Percentiles rank a stretch among this genome's conserved stretches.
Evolutionary conservation across 2,329 filamentous ascomycete species (phyloP).

Genomic region (Botrytis squamosa): DNA sequence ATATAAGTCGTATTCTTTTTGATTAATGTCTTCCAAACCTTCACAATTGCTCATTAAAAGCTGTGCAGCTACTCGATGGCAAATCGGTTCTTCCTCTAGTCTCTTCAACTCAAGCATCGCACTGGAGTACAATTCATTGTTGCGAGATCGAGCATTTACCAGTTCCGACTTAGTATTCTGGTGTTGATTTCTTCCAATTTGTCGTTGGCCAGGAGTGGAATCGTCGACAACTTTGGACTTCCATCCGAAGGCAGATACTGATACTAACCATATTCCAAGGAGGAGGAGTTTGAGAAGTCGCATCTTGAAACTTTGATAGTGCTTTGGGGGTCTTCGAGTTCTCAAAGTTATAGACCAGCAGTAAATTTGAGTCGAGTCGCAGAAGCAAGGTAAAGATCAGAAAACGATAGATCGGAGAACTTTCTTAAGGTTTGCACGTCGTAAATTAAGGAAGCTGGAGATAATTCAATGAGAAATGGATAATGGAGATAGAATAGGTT

Average conservation of each 20-base stretch:
- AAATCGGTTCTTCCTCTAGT: constrained; percentile 38
- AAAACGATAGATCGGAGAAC: not conserved
- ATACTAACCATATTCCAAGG: not conserved
- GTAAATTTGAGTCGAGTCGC: not conserved
- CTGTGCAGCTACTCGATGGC: constrained; percentile 38
- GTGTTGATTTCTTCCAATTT: not conserved
- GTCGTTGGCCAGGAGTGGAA: not conserved
- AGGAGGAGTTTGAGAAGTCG: not conserved
- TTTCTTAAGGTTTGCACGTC: not conserved
- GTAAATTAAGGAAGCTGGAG: not conserved
- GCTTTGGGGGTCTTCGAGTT: not conserved
- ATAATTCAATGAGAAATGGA: constrained; percentile 1
- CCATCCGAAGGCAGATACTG: constrained; percentile 17
- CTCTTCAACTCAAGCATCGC: constrained; percentile 37
- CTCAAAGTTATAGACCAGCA: not conserved
- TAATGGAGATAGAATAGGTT: not conserved
- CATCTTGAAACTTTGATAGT: constrained; percentile 1
- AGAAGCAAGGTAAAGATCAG: not conserved
- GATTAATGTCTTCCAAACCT: constrained; percentile 34
- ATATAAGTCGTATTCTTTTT: constrained; percentile 35
- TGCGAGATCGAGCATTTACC: constrained; percentile 27
- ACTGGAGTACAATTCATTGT: constrained; percentile 37
- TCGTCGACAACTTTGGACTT: constrained; percentile 10
- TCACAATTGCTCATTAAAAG: constrained; percentile 40
- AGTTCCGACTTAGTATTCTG: constrained; percentile 27